Percentiles rank a stretch among this genome's conserved stretches.
phyloP scores from a whole-genome alignment of 2,329 filamentous ascomycete genomes.

The Beauveria varroae region DNA sequence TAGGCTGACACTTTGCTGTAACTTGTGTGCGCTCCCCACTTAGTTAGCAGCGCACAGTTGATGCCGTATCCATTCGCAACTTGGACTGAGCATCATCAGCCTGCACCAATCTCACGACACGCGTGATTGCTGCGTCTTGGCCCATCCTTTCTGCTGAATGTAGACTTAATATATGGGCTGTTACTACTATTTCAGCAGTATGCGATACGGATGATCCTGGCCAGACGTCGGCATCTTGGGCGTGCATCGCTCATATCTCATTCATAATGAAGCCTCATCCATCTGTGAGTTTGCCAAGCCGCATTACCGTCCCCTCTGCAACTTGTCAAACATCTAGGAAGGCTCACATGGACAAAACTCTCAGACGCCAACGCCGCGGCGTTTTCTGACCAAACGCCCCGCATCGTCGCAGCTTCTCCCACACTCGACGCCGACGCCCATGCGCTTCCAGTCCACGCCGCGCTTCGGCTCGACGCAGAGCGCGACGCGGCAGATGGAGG shows the following conservation, averaged over 20 bases:
- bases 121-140: neutral
- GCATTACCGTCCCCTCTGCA: neutral
- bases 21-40: constrained; percentile 1
- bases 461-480: constrained; percentile 28
- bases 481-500: constrained; percentile 12
- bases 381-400: constrained; percentile 30
- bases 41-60: neutral
- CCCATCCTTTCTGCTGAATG: neutral
- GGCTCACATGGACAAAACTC: neutral
- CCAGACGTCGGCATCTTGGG: neutral
- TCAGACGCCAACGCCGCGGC: constrained; percentile 32
- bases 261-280: constrained; percentile 2
- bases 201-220: neutral
- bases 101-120: neutral
- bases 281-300: neutral
- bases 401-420: constrained; percentile 23
- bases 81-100: neutral
- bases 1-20: too few species aligned
- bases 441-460: constrained; percentile 31
- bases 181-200: neutral
- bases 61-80: neutral
- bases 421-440: constrained; percentile 23
- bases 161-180: neutral
- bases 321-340: neutral
- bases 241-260: neutral